Evolutionary conservation across 176 grass and related monocot genomes (phyloP), one percentile per base, ranked within the genome.

Genomic region (Musa itinerans): DNA sequence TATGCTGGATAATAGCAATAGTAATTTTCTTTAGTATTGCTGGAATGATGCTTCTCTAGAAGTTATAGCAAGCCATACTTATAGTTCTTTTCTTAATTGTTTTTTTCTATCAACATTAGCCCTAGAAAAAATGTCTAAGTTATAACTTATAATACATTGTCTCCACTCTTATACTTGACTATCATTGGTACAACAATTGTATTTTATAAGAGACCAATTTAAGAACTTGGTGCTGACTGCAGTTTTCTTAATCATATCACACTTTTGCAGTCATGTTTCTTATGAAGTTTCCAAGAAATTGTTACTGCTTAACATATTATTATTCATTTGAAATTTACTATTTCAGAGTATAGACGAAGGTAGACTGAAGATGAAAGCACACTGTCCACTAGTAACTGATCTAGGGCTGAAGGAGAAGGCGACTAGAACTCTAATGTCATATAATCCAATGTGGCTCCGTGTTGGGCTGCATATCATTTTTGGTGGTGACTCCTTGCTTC

Each of bases 391-490:
- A 65, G 86, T 54, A 83, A 88, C 81, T 65, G 86, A 92, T 71
- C 75, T 92, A 43, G 78, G 86, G 22, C 23, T 92, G 54, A 92
- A 86, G 80, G 86, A 83, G 16, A 88, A 83, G 17, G 81, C 86
- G 15, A 88, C 50, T 66, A 83, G 66, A 69, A 26, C 79, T 53
- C 85, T 92, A 27, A 74, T 92, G 86, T 86, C 54, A 53, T 92
- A 92, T 62, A 86, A 83, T 58, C 81, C 86, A 65, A 61, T 79
- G 66, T 92, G 86, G 89, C 89, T 92, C 54, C 83, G 83, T 59
- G 81, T 83, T 79, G 89, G 89, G 6, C 76, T 92, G 68, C 78
- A 92, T 84, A 86, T 92, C 76, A 73, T 92, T 56, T 83, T 88
- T 15, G 89, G 85, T 8, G 83, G 83, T 24, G 89, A 88, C 78